Evolutionary conservation across 768 basidiomycete species (phyloP).

Genomic region (Leccinum subgranulosum): DNA sequence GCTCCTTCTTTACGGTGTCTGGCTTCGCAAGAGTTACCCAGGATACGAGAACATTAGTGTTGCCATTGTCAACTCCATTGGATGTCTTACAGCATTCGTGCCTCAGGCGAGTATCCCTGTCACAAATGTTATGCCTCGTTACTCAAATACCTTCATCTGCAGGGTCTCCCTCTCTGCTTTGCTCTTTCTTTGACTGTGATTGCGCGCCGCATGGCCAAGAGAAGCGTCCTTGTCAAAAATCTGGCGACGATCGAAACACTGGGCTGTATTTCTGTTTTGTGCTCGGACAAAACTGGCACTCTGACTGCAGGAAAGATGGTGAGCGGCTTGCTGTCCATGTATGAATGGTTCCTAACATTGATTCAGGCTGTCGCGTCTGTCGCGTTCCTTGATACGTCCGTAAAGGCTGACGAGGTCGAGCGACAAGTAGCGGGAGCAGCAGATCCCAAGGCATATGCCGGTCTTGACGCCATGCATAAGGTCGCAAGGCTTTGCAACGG

Average conservation of each 20-base stretch:
- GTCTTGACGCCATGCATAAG: constrained; percentile 32
- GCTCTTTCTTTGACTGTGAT: constrained; percentile 50
- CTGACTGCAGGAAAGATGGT: constrained; percentile 50
- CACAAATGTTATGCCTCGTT: neutral
- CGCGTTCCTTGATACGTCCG: constrained; percentile 33
- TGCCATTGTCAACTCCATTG: constrained; percentile 38
- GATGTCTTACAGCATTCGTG: constrained; percentile 40
- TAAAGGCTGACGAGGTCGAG: constrained; percentile 21
- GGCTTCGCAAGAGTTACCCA: constrained; percentile 35
- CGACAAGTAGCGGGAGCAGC: constrained; percentile 4
- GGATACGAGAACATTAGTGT: constrained; percentile 34
- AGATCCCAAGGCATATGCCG: constrained; percentile 18
- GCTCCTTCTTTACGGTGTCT: constrained; percentile 42
- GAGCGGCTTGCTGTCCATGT: neutral
- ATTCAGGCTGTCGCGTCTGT: constrained; percentile 38
- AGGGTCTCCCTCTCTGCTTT: constrained; percentile 42
- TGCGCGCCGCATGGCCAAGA: constrained; percentile 46
- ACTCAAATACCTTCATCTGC: neutral
- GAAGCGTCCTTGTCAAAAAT: constrained; percentile 48
- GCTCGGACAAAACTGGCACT: constrained; percentile 57
- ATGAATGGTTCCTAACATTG: neutral
- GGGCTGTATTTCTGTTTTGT: constrained; percentile 49
- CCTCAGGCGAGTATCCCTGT: constrained; percentile 31
- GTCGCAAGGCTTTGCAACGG: constrained; percentile 57
- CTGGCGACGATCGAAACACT: constrained; percentile 54